Evolutionary conservation across 139 green algal genomes (phyloP), one percentile per base, ranked within the genome.

Genomic region (Chlamydomonas asymmetrica): DNA sequence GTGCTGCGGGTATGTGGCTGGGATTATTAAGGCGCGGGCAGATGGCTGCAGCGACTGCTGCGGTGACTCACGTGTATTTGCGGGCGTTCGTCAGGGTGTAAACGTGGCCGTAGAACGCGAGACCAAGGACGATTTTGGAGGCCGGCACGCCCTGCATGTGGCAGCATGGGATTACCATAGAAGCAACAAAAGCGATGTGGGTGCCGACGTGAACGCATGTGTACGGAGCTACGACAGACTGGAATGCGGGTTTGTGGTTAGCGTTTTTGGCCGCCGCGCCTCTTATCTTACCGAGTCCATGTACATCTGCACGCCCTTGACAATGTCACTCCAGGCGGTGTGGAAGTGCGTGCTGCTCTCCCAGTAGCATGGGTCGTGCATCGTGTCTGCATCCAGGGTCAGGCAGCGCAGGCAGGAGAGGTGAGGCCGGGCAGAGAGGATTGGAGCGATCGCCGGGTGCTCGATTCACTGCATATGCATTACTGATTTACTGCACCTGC

Each of bases 331-430:
- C 69, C 69, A 75, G 56, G 56, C 56, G 69, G 69, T 75, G 69
- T 75, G 69, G 56, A 75, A 67, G 39, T 45, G 1, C 25, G 69
- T 75, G 20, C 22, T 2, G 5, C 56, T 75, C 54, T 75, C 69
- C 69, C 69, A 75, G 69, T 75, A 75, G 56, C 69, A 75, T 5
- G 69, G 69, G 54, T 75, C 69, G 38, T 75, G 69, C 69, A 75
- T 45, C 18, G 25, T 23, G 48, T 73, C 66, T 73, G 45, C n/a
- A n/a, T n/a, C n/a, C n/a, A n/a, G n/a, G n/a, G n/a, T n/a, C 10
- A 32, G 39, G 52, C 45, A 52, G 10, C 10, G 45, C 45, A 52
- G 45, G 10, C 10, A 52, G 45, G 45, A 10, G 16, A 52, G 10
- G 45, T 52, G 23, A 31, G 13, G 61, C 13, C 37, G 2, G 37